Conservation (phyloP, 371 early-diverging fungal species). For the Apophysomyces trapeziformis region DNA sequence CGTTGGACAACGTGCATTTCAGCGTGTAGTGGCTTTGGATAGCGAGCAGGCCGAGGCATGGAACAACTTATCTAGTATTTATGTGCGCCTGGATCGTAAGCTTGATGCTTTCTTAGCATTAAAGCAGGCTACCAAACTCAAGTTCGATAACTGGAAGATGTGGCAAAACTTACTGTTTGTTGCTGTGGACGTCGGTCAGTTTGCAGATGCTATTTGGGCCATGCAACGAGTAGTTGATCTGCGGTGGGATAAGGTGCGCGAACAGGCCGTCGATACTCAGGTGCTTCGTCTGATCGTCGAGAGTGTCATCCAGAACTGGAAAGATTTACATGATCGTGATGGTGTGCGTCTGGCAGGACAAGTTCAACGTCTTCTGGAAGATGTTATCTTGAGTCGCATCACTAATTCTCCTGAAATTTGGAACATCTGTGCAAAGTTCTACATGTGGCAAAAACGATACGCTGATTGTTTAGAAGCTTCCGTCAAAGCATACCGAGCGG, state of each 20-base stretch:
- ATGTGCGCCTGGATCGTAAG: slow-evolving; percentile 68
- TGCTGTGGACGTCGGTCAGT: slow-evolving; percentile 78
- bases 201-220: slow-evolving; percentile 85
- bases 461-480: slow-evolving; percentile 77
- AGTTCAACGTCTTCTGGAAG: slow-evolving; percentile 64
- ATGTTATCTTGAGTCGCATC: slow-evolving; percentile 73
- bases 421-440: slow-evolving; percentile 77
- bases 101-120: slow-evolving; percentile 84
- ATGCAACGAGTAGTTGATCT: slow-evolving; percentile 84
- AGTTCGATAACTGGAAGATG: slow-evolving; percentile 86
- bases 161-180: slow-evolving; percentile 91
- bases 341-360: slow-evolving; percentile 43
- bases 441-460: slow-evolving; percentile 65
- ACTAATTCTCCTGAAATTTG: slow-evolving; percentile 79
- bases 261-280: slow-evolving; percentile 77
- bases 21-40: slow-evolving; percentile 76
- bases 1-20: slow-evolving; percentile 76
- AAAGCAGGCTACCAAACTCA: slow-evolving; percentile 80
- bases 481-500: slow-evolving; percentile 81
- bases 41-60: slow-evolving; percentile 92
- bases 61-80: slow-evolving; percentile 93
- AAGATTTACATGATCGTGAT: slow-evolving; percentile 60
- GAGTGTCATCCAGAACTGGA: slow-evolving; percentile 67
- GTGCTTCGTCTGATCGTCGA: slow-evolving; percentile 74
- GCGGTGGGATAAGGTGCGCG: slow-evolving; percentile 66